These are phyloP conservation scores for Phialophora macrospora DNA, from an alignment of 2,329 filamentous ascomycete species.

Conservation along the genomic window DNA sequence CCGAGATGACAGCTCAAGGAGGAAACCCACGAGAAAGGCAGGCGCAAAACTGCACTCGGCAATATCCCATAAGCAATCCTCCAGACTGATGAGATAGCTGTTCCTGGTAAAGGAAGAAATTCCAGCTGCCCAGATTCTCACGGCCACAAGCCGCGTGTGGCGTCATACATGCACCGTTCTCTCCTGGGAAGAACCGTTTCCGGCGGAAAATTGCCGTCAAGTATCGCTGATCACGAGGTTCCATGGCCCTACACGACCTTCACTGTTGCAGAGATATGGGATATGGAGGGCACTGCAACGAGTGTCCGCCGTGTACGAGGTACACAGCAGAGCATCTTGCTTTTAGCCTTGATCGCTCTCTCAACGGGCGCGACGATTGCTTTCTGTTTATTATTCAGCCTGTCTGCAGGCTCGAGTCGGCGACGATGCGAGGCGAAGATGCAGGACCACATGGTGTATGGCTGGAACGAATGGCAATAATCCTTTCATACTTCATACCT, in stretches of 20 bases:
- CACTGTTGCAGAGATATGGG: not conserved
- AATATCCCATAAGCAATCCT: not conserved
- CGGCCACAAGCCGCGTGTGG: slow-evolving; percentile 2
- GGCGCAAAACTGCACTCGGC: not conserved
- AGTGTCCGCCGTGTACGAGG: too few relatives aligned
- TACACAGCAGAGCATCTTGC: too few relatives aligned
- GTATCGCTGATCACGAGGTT: not conserved
- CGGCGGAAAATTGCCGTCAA: not conserved
- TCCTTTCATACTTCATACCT: not conserved
- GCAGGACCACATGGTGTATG: too few relatives aligned
- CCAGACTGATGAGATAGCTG: not conserved
- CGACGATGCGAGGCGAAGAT: too few relatives aligned
- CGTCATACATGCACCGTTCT: slow-evolving; percentile 10
- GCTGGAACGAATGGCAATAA: not conserved
- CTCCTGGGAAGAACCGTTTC: not conserved
- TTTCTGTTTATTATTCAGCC: too few relatives aligned
- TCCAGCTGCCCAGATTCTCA: not conserved
- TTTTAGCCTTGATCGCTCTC: too few relatives aligned
- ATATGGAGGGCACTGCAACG: too few relatives aligned
- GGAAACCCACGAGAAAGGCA: not conserved
- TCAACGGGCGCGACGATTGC: too few relatives aligned
- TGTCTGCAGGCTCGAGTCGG: too few relatives aligned
- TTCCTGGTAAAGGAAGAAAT: not conserved
- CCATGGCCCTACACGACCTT: not conserved
- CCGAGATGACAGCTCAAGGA: not conserved